Percentiles rank a stretch among this genome's conserved stretches.
Evolutionary conservation across 2,329 filamentous ascomycete genomes (phyloP).

Genomic region (Sclerotinia spermophila): DNA sequence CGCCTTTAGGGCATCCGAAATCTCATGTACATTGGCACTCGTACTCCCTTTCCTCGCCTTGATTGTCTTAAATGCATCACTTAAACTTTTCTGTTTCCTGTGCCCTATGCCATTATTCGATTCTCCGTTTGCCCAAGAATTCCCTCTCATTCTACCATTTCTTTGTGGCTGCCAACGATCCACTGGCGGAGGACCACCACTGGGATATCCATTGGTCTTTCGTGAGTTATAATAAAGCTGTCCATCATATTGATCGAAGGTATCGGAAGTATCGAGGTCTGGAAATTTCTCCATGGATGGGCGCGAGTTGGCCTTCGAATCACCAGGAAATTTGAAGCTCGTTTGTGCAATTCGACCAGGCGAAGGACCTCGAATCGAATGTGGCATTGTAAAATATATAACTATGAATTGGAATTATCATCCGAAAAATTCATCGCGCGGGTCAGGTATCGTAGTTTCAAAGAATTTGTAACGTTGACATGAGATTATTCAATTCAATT

Average conservation of each 20-base stretch:
- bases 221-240: slow-evolving; percentile 24
- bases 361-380: slow-evolving; percentile 42
- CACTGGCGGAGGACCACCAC: slow-evolving; percentile 35
- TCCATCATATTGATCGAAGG: slow-evolving; percentile 20
- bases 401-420: slow-evolving; percentile 1
- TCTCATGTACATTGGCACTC: slow-evolving; percentile 87
- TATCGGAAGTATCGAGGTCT: slow-evolving; percentile 45
- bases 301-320: slow-evolving; percentile 28
- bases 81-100: slow-evolving; percentile 77
- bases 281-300: slow-evolving; percentile 55
- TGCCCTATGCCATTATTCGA: slow-evolving; percentile 44
- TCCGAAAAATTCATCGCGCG: slow-evolving; percentile 10
- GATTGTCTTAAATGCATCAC: slow-evolving; percentile 82
- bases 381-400: slow-evolving; percentile 38
- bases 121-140: slow-evolving; percentile 28
- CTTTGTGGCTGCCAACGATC: slow-evolving; percentile 62
- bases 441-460: slow-evolving; percentile 20
- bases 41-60: slow-evolving; percentile 78
- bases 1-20: slow-evolving; percentile 85
- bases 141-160: slow-evolving; percentile 40
- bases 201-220: slow-evolving; percentile 31
- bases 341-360: slow-evolving; percentile 33
- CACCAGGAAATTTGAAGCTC: slow-evolving; percentile 34
- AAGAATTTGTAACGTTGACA: slow-evolving; percentile 19
- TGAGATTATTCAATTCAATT: slow-evolving; percentile 17